These are phyloP conservation scores for Talaromyces atroroseus DNA, from an alignment of 2,329 filamentous ascomycete genomes.

Conservation along the genomic window DNA sequence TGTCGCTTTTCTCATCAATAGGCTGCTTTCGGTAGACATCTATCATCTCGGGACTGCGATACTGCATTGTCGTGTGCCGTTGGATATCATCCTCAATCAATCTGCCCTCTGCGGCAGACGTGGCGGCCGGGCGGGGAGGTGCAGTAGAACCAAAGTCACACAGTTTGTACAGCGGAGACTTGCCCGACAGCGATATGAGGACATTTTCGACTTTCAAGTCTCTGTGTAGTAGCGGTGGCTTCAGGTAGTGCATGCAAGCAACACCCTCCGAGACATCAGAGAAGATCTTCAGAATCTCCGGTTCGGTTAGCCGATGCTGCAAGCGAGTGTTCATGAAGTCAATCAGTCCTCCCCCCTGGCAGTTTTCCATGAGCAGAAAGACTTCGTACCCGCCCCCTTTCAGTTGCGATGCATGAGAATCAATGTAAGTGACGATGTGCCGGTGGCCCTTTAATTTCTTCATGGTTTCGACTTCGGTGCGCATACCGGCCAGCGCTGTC, in stretches of 20 bases:
- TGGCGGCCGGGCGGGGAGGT: constrained; percentile 74
- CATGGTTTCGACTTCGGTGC: constrained; percentile 99
- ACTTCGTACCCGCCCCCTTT: constrained; percentile 94
- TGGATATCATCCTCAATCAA: constrained; percentile 95
- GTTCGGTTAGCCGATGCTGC: constrained; percentile 93
- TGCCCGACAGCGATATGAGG: constrained; percentile 67
- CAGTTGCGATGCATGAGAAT: constrained; percentile 93
- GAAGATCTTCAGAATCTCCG: constrained; percentile 96
- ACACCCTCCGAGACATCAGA: constrained; percentile 93
- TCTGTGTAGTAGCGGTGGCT: constrained; percentile 83
- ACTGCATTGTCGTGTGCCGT: constrained; percentile 94
- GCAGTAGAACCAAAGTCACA: constrained; percentile 97
- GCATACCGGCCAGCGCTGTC: constrained; percentile 88
- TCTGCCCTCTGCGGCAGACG: constrained; percentile 79
- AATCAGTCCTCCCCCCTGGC: constrained; percentile 88
- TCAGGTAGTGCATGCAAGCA: constrained; percentile 98
- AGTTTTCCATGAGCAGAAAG: constrained; percentile 97
- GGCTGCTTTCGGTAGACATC: constrained; percentile 95
- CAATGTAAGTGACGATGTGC: constrained; percentile 95
- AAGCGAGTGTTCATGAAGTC: constrained; percentile 99
- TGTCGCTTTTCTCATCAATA: constrained; percentile 97
- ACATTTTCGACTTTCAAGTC: constrained; percentile 99
- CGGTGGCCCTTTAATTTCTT: constrained; percentile 97
- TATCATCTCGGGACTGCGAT: constrained; percentile 96
- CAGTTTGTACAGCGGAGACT: constrained; percentile 79